These are phyloP conservation scores for Aureobasidium leucospermi DNA, from an alignment of 2,329 filamentous ascomycete genomes.

Conservation along the genomic window DNA sequence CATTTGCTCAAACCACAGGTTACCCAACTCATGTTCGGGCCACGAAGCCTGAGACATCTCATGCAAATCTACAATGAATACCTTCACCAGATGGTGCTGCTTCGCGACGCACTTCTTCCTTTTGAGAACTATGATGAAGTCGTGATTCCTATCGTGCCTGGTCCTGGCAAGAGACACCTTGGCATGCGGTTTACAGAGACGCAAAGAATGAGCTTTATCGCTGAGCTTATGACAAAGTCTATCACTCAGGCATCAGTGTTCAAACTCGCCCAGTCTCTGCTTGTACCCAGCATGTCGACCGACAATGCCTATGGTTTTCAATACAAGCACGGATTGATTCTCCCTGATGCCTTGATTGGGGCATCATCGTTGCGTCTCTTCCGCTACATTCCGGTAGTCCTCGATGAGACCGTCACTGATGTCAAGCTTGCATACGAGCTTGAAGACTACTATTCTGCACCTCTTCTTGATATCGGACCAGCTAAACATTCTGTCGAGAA, in stretches of 20 bases:
- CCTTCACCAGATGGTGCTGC: not conserved
- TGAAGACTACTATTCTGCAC: not conserved
- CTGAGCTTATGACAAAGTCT: conserved; percentile 4
- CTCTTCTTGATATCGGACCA: not conserved
- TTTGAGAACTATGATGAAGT: conserved; percentile 6
- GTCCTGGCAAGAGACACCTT: not conserved
- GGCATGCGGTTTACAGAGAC: not conserved
- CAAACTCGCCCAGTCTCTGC: not conserved
- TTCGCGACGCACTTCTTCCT: not conserved
- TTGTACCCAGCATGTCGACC: not conserved
- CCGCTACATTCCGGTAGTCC: not conserved
- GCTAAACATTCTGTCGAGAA: no score
- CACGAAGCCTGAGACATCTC: not conserved
- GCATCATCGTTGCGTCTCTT: not conserved
- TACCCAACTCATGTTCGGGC: not conserved
- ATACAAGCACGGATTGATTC: not conserved
- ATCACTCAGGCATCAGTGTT: not conserved
- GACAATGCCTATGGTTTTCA: not conserved
- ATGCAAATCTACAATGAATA: not conserved
- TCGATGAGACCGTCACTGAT: not conserved
- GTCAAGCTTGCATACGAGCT: not conserved
- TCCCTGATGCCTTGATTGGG: not conserved
- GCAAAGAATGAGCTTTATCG: not conserved
- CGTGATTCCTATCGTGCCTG: not conserved
- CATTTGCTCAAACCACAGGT: not conserved